phyloP scores from a whole-genome alignment of 345 rosid species.

The Murraya paniculata region DNA sequence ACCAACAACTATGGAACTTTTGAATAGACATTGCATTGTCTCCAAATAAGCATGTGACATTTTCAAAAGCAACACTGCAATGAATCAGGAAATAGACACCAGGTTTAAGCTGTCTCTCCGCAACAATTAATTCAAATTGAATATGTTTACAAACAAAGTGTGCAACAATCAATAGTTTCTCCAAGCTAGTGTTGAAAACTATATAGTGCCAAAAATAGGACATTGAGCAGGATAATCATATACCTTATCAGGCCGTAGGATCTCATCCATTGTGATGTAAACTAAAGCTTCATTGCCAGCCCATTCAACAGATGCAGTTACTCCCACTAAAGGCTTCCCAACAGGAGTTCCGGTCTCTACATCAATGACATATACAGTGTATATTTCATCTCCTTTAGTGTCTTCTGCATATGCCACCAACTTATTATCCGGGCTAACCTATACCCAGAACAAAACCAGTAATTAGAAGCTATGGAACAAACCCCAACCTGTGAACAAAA shows the following conservation, averaged over 20 bases:
- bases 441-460: slow-evolving; percentile 8
- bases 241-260: slow-evolving; percentile 88
- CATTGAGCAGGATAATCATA: slow-evolving; percentile 18
- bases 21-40: background rate
- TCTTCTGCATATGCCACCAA: slow-evolving; percentile 88
- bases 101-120: background rate
- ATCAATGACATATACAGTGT: slow-evolving; percentile 62
- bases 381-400: slow-evolving; percentile 78
- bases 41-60: background rate
- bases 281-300: slow-evolving; percentile 79
- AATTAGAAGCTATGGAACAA: background rate
- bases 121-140: background rate
- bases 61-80: background rate
- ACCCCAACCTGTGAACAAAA: background rate
- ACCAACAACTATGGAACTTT: background rate
- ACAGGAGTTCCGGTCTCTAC: slow-evolving; percentile 46
- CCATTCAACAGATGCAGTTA: slow-evolving; percentile 64
- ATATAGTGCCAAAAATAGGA: background rate
- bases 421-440: slow-evolving; percentile 78
- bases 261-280: slow-evolving; percentile 81
- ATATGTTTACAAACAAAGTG: background rate
- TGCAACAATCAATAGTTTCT: background rate
- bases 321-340: slow-evolving; percentile 52
- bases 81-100: background rate
- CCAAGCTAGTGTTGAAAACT: background rate